Percentiles rank a stretch among this genome's conserved stretches.
Conservation (phyloP, 2,329 filamentous ascomycete species). For the Colletotrichum musae region DNA sequence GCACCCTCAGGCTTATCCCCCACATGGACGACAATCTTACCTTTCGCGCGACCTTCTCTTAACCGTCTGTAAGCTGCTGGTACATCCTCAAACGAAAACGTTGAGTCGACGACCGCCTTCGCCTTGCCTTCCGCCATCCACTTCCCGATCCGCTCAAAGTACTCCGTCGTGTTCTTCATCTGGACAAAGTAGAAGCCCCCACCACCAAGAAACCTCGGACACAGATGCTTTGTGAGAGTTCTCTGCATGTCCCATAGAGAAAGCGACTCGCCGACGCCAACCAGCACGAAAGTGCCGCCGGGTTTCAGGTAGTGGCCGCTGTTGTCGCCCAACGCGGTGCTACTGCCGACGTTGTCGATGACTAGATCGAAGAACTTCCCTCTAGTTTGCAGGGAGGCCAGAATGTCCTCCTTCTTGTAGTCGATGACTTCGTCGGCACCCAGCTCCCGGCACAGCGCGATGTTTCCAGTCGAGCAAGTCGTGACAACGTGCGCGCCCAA, state of each 20-base stretch:
- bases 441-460: slow-evolving; percentile 49
- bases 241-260: slow-evolving; percentile 3
- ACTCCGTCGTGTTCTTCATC: slow-evolving; percentile 28
- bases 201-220: not conserved
- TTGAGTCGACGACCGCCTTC: slow-evolving; percentile 43
- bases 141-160: slow-evolving; percentile 38
- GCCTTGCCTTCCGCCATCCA: slow-evolving; percentile 48
- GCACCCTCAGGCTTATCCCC: not conserved
- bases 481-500: slow-evolving; percentile 52
- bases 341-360: slow-evolving; percentile 47
- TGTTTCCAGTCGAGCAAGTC: slow-evolving; percentile 52
- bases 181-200: slow-evolving; percentile 33
- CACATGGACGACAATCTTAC: slow-evolving; percentile 47
- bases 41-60: slow-evolving; percentile 40
- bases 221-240: slow-evolving; percentile 1
- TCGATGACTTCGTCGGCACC: slow-evolving; percentile 56
- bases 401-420: slow-evolving; percentile 46
- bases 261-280: slow-evolving; percentile 59
- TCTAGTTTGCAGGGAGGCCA: slow-evolving; percentile 39
- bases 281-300: slow-evolving; percentile 74
- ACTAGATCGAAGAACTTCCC: slow-evolving; percentile 44
- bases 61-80: slow-evolving; percentile 45
- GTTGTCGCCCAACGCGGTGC: slow-evolving; percentile 43
- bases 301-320: slow-evolving; percentile 57
- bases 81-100: slow-evolving; percentile 43